Percentiles rank a stretch among this genome's conserved stretches.
Conservation (phyloP, 2,329 filamentous ascomycete genomes). For the Arthrinium puccinioides region DNA sequence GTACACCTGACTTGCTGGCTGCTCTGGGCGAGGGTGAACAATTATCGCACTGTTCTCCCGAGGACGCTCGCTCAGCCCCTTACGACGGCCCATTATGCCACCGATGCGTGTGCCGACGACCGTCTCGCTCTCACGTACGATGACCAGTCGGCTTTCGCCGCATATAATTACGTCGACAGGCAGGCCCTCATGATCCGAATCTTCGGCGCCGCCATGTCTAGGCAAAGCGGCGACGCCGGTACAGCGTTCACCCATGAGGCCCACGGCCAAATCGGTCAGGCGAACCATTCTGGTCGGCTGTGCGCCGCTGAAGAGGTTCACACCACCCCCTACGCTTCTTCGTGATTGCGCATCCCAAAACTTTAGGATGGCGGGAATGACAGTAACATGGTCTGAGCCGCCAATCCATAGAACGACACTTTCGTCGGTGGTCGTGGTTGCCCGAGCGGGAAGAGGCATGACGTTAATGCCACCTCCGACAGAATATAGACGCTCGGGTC, state of each 20-base stretch:
- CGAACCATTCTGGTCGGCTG: conserved; percentile 50
- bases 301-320: conserved; percentile 48
- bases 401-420: conserved; percentile 51
- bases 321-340: conserved; percentile 39
- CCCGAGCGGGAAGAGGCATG: conserved; percentile 33
- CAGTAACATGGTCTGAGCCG: conserved; percentile 47
- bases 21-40: conserved; percentile 40
- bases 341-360: conserved; percentile 56
- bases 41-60: conserved; percentile 41
- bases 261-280: conserved; percentile 42
- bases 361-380: conserved; percentile 45
- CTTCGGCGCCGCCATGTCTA: conserved; percentile 18
- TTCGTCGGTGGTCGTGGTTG: conserved; percentile 42
- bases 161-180: conserved; percentile 47
- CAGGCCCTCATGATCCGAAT: conserved; percentile 27
- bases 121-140: conserved; percentile 47
- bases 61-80: conserved; percentile 28
- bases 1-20: conserved; percentile 33
- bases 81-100: conserved; percentile 24
- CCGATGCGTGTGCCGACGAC: conserved; percentile 36
- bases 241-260: conserved; percentile 50
- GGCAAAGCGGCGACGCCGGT: conserved; percentile 41
- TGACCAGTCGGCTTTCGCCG: conserved; percentile 48
- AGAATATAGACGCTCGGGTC: conserved; percentile 42
- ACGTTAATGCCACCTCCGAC: conserved; percentile 47